Base-by-base conservation (phyloP, 441 rosid genomes). In the Gossypium davidsonii region DNA sequence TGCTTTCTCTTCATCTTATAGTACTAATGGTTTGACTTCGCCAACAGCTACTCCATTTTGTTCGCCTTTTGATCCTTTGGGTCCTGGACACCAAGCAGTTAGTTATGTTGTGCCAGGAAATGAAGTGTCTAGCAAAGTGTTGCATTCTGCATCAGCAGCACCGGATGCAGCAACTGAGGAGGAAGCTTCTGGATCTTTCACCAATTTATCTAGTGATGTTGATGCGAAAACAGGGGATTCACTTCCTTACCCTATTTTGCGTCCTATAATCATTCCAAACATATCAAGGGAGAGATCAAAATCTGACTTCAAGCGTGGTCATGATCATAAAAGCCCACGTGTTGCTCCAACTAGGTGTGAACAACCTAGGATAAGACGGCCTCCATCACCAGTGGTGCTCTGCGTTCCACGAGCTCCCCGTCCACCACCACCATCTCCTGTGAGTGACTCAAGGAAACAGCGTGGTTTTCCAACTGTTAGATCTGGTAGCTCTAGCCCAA, bases 401-500 rank as follows among this genome's bases (percentile, higher is more conserved):
- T 94, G 96, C 80, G 99, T 90, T 72, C 96, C 98, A 74, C 85
- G 93, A 78, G 99, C 98, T 76, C 98, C 98, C 28, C 86, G 91
- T 55, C 99, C 91, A 2, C 99, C 99, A 71, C 96, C 98, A 53
- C 96, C 97, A 28, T 92, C 99, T 74, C 93, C 98, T 76, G 96
- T 83, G 79, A 90, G 89, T 53, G 92, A 90, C 73, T 82, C 99
- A 51, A 89, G 96, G 86, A 91, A 91, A 80, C 92, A 87, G 37
- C 85, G 97, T 67, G 98, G 99, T 59, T 88, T 92, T 81, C 93
- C 99, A 48, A 89, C 90, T 75, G 99, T 94, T 80, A 92, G 99
- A 81, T 94, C 99, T 64, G 99, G 99, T 82, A 94, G 99, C 83
- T 94, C 99, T 73, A 94, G 99, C 81, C 99, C 99, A 65, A 88